A percentile compares a stretch with the other conserved stretches of the same genome.
Conservation (phyloP, 2,329 filamentous ascomycete species). For the Raffaelea ambrosiae region DNA sequence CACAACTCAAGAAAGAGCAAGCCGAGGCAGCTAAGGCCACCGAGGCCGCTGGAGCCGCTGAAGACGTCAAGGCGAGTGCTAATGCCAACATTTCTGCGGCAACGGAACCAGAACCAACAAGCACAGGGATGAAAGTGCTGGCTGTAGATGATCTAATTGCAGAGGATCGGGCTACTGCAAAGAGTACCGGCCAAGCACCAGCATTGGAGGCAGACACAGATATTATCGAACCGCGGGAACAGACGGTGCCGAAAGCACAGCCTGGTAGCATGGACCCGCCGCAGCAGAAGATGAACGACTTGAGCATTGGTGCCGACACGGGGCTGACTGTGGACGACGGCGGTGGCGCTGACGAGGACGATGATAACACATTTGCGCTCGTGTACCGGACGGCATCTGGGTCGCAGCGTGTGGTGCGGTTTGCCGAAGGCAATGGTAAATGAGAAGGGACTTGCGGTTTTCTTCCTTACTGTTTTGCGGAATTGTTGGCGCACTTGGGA, state of each 20-base stretch:
- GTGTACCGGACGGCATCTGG: conserved; percentile 14
- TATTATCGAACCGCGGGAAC: not conserved
- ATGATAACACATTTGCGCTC: conserved; percentile 5
- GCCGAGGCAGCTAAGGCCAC: not conserved
- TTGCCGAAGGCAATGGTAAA: not conserved
- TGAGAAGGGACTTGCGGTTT: conserved; percentile 28
- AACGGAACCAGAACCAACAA: not conserved
- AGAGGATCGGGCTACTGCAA: not conserved
- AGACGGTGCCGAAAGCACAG: not conserved
- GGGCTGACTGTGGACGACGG: not conserved
- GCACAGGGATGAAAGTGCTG: not conserved
- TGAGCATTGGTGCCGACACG: not conserved
- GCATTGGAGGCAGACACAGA: too few relatives aligned
- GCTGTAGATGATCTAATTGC: conserved; percentile 2
- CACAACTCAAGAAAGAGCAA: not conserved
- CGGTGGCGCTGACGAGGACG: not conserved
- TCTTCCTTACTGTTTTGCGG: too few relatives aligned
- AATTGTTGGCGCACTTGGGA: too few relatives aligned
- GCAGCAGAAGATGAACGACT: not conserved
- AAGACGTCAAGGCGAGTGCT: too few relatives aligned
- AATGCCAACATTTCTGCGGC: too few relatives aligned
- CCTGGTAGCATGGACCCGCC: not conserved
- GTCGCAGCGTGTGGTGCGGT: conserved; percentile 4
- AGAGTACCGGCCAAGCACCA: not conserved
- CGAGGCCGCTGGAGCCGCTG: not conserved